Evolutionary conservation across 805 yeast genomes (phyloP), one percentile per base, ranked within the genome.

Genomic region (Scheffersomyces amazonensis): DNA sequence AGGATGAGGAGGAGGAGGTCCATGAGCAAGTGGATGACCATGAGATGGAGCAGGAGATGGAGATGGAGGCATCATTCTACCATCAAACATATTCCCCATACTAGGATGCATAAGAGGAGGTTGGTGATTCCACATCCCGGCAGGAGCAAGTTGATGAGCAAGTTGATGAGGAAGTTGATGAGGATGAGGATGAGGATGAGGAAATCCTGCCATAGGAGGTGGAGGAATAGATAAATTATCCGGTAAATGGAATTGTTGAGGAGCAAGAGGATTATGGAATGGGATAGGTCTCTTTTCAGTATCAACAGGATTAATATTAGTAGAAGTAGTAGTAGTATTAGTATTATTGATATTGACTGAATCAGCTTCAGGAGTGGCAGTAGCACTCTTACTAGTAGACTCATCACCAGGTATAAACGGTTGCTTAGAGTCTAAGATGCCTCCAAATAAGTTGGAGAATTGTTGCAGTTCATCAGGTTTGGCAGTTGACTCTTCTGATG

Each of bases 91-190:
- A 10, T 28, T 28, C 23, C 37, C 29, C 22, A 35, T 20, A 20
- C 16, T 35, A 12, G 33, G 35, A 22, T 31, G 35, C 16, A 23
- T 27, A 20, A 33, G 42, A 10, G 45, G 28, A 16, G 29, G 21
- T 13, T 35, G 41, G 9, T 46, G 50, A 32, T 46, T 50, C 60
- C 60, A 55, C 47, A 53, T 42, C 6, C 32, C 38, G n/a, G 19
- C 36, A 13, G 34, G 40, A 5, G 35, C 31, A 31, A 34, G 40
- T 17, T 29, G 40, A 24, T 27, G 22, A n/a, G n/a, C n/a, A n/a
- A n/a, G n/a, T n/a, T n/a, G n/a, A 16, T 18, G 32, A 12, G 22
- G 30, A 13, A 34, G 34, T n/a, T 20, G 30, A 8, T 15, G 32
- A 2, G 13, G 27, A 9, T 35, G 38, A 6, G 21, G 20, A 22